phyloP scores from a whole-genome alignment of 169 alveolate genomes.

The Cryptosporidium felis region DNA sequence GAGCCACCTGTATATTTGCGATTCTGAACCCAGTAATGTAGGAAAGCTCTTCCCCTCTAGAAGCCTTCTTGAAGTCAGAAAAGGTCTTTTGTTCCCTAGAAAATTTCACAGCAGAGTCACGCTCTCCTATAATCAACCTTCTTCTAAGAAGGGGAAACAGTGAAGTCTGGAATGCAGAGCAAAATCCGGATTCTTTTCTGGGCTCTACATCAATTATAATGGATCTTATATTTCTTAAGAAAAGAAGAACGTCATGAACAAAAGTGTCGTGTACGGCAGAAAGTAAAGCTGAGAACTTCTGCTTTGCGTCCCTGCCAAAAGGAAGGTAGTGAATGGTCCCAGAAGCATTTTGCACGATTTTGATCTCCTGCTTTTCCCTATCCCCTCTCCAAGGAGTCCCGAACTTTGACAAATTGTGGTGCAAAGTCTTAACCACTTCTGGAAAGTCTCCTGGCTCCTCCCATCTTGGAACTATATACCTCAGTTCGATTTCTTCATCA shows the following conservation, averaged over 20 bases:
- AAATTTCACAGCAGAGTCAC: background rate
- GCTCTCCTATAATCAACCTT: background rate
- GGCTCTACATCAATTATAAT: constrained; percentile 70
- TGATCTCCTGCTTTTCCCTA: background rate
- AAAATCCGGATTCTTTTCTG: constrained; percentile 28
- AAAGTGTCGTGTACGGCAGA: constrained; percentile 61
- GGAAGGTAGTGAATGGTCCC: constrained; percentile 66
- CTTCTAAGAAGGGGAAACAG: constrained; percentile 47
- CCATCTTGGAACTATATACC: constrained; percentile 68
- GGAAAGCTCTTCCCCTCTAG: background rate
- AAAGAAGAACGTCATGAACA: constrained; percentile 49
- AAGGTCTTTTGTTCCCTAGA: background rate
- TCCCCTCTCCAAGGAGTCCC: constrained; percentile 54
- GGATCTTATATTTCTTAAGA: constrained; percentile 36
- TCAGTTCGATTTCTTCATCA: constrained; percentile 42
- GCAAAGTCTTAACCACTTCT: constrained; percentile 25
- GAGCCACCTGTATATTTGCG: constrained; percentile 9
- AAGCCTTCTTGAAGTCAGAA: background rate
- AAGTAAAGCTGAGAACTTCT: constrained; percentile 16
- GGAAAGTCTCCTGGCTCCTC: constrained; percentile 33
- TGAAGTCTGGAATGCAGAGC: background rate
- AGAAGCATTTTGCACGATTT: background rate
- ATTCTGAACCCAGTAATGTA: background rate
- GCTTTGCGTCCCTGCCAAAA: constrained; percentile 16
- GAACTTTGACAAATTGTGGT: background rate